Percentiles rank a stretch among this genome's conserved stretches.
Evolutionary conservation across 129 eudicot genomes (phyloP).

Genomic region (Glebionis coronaria): DNA sequence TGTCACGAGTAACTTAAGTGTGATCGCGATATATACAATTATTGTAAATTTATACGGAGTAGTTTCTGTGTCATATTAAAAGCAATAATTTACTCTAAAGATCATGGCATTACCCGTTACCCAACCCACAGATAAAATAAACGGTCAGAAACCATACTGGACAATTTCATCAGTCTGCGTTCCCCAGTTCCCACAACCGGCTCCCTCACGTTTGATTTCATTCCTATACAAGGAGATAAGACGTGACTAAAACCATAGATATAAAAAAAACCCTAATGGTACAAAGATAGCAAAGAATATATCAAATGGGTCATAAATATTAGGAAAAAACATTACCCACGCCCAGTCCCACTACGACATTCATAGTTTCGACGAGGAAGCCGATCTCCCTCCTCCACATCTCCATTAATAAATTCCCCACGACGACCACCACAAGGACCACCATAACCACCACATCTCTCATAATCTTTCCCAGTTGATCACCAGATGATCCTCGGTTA

Average conservation of each 20-base stretch:
- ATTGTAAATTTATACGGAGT: too few relatives aligned
- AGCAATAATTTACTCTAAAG: too few relatives aligned
- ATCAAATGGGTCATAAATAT: neutral
- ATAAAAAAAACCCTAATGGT: neutral
- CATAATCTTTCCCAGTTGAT: constrained; percentile 53
- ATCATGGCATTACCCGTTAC: neutral
- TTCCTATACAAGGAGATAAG: constrained; percentile 31
- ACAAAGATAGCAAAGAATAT: neutral
- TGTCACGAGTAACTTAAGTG: too few relatives aligned
- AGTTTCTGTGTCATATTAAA: too few relatives aligned
- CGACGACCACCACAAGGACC: constrained; percentile 69
- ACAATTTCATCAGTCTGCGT: constrained; percentile 61
- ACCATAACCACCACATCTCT: constrained; percentile 53
- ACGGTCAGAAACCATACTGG: constrained; percentile 31
- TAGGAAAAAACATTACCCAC: constrained; percentile 45
- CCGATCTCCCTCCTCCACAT: constrained; percentile 70
- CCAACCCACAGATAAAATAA: neutral
- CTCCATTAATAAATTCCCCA: constrained; percentile 67
- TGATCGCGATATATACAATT: too few relatives aligned
- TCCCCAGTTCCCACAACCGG: constrained; percentile 99
- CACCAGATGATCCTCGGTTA: constrained; percentile 49
- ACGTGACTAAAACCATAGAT: neutral
- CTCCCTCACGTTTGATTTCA: constrained; percentile 77
- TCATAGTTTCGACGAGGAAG: constrained; percentile 61
- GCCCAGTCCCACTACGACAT: constrained; percentile 91